Evolutionary conservation across 2,329 filamentous ascomycete species (phyloP), one percentile per base, ranked within the genome.

Genomic region (Calonectria hongkongensis): DNA sequence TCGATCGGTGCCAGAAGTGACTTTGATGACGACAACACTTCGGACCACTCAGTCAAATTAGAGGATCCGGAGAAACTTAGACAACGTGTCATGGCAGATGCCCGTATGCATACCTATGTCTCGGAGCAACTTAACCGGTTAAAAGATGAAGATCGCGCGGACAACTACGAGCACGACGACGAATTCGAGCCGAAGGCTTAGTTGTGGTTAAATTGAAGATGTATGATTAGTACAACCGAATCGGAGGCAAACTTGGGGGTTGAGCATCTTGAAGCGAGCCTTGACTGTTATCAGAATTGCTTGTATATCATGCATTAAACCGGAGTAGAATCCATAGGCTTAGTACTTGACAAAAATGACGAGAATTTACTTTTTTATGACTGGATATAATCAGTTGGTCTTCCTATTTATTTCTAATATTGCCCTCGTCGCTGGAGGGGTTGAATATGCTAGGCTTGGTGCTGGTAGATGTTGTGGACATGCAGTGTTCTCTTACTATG

Each of bases 1-100:
- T 97, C 95, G 60, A 95, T 98, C 70, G 94, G 95, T 43, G 92
- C 92, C 68, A 92, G 95, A 66, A 97, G 94, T 81, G 95, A 98
- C 84, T 98, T 93, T 81, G 89, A 89, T 16, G 84, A 84, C 25
- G 84, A 85, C 62, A 78, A 65, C 1, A 82, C 74, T 36, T 85
- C 83, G 10, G 81, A 78, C 43, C 82, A 82, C 66, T 82, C 80
- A 6, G 77, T 81, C n/a, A 77, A 80, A 47, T 78, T 80, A 5
- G 83, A 84, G 16, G 84, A 86, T 27, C 78, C 83, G 18, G 90
- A 90, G 45, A 84, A 86, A 60, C 78, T 85, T 66, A 85, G 85
- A 70, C 85, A 89, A 78, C 86, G 87, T 33, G 82, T 81, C 41
- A 89, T 92, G 79, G 91, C 91, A 0, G 90, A 95, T 79, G 87